These are phyloP conservation scores for Lasiodiplodia sp. DNA, from an alignment of 2,329 filamentous ascomycete species.

Conservation along the genomic window DNA sequence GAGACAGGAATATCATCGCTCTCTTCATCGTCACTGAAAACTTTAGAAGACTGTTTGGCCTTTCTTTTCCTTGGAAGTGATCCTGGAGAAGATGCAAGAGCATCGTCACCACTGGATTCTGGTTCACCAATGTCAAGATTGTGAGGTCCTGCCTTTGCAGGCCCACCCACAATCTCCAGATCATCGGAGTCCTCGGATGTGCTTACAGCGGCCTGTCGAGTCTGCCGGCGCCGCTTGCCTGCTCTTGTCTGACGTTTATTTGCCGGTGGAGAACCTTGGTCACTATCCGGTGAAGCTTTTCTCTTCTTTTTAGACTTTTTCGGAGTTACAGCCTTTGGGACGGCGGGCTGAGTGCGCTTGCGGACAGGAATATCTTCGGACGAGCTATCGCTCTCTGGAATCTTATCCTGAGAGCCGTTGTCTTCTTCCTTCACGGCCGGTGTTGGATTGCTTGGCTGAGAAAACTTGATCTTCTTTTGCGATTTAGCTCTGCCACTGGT, in stretches of 20 bases:
- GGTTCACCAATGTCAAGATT: slow-evolving; percentile 22
- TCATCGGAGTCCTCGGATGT: slow-evolving; percentile 7
- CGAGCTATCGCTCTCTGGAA: slow-evolving; percentile 29
- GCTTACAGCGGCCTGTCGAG: not conserved
- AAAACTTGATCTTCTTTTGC: not conserved
- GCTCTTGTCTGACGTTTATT: not conserved
- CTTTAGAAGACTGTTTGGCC: not conserved
- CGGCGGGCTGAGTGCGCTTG: not conserved
- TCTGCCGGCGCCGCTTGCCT: not conserved
- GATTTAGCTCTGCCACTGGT: slow-evolving; percentile 1
- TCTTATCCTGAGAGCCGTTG: not conserved
- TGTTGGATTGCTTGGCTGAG: not conserved
- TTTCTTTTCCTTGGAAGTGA: not conserved
- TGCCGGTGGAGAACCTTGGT: not conserved
- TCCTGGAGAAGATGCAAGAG: slow-evolving; percentile 31
- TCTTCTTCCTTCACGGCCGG: not conserved
- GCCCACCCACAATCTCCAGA: not conserved
- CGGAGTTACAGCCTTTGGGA: not conserved
- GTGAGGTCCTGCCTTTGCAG: not conserved
- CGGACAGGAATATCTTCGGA: slow-evolving; percentile 17
- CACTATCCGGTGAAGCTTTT: not conserved
- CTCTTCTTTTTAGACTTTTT: not conserved
- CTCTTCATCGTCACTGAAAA: slow-evolving; percentile 29
- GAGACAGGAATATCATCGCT: slow-evolving; percentile 29
- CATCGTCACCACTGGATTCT: slow-evolving; percentile 30